These are phyloP conservation scores for Takashimella koratensis DNA, from an alignment of 1,284 basidiomycete species.

Conservation along the genomic window DNA sequence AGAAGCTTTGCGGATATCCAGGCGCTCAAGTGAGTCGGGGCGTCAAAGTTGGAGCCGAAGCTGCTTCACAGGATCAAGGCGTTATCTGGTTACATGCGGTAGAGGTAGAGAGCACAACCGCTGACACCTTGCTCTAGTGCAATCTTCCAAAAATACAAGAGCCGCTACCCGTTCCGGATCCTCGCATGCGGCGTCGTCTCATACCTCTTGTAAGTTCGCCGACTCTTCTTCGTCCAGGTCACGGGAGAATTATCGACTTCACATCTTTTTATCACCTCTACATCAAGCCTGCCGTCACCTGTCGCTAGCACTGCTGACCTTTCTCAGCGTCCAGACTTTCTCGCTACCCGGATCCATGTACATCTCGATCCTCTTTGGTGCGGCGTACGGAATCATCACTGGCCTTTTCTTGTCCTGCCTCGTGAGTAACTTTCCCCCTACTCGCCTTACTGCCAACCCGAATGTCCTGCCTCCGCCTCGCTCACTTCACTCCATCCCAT, in stretches of 20 bases:
- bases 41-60: too few relatives aligned
- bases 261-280: too few relatives aligned
- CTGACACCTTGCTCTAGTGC: too few relatives aligned
- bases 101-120: too few relatives aligned
- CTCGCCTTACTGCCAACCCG: not conserved
- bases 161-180: conserved; percentile 75
- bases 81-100: too few relatives aligned
- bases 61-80: too few relatives aligned
- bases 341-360: conserved; percentile 98
- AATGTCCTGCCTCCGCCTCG: conserved; percentile 5
- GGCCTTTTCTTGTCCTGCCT: conserved; percentile 88
- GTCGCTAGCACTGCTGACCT: too few relatives aligned
- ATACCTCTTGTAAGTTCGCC: conserved; percentile 76
- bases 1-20: conserved; percentile 78
- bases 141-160: conserved; percentile 82
- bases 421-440: conserved; percentile 33
- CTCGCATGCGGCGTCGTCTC: conserved; percentile 77
- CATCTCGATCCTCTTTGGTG: conserved; percentile 91
- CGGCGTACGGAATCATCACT: conserved; percentile 87
- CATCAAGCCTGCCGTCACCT: too few relatives aligned
- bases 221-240: too few relatives aligned
- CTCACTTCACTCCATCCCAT: not conserved
- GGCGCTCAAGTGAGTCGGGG: conserved; percentile 59
- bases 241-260: conserved; percentile 41
- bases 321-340: conserved; percentile 82